phyloP scores from a whole-genome alignment of 2,329 filamentous ascomycete species.

The Epichloe gansuensis region DNA sequence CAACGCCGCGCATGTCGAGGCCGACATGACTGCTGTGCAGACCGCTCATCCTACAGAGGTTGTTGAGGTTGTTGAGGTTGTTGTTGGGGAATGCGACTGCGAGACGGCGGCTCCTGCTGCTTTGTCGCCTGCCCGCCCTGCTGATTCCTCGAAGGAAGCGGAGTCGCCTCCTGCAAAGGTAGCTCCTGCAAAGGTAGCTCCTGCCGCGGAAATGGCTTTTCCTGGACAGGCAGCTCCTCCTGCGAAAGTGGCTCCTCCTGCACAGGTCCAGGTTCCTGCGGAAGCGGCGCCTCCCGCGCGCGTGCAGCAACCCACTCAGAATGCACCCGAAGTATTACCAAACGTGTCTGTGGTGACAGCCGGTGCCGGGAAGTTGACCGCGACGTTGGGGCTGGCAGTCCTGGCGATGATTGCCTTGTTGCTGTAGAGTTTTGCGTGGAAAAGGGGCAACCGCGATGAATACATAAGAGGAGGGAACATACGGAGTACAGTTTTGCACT shows the following conservation, averaged over 20 bases:
- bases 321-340: not conserved
- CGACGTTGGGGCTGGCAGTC: not conserved
- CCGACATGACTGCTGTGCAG: conserved; percentile 16
- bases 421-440: not conserved
- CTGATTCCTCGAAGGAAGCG: too few relatives aligned
- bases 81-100: conserved; percentile 13
- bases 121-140: not conserved
- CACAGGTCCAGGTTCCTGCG: too few relatives aligned
- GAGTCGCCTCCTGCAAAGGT: not conserved
- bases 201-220: too few relatives aligned
- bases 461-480: too few relatives aligned
- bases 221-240: too few relatives aligned
- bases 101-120: not conserved
- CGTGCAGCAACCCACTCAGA: not conserved
- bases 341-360: conserved; percentile 1
- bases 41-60: conserved; percentile 3
- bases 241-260: not conserved
- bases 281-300: not conserved
- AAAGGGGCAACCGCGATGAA: too few relatives aligned
- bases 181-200: not conserved
- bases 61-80: conserved; percentile 11
- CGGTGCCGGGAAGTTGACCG: not conserved
- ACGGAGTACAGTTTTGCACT: not conserved
- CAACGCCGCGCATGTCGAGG: conserved; percentile 12
- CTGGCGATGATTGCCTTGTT: conserved; percentile 1